Conservation (phyloP, 1,284 basidiomycete genomes). For the Kwoniella shivajii region DNA sequence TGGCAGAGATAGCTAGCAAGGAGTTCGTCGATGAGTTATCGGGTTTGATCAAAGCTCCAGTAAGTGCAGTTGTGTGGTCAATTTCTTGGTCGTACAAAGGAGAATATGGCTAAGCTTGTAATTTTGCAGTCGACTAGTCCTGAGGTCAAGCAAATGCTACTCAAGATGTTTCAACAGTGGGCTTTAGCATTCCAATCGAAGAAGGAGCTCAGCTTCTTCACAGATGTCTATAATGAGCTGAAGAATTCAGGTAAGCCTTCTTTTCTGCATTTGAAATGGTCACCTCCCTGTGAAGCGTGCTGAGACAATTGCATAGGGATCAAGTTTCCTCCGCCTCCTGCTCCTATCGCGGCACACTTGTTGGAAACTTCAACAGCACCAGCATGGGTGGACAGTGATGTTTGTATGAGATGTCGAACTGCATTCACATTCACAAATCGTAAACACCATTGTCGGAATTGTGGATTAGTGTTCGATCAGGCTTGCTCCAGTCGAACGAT, state of each 20-base stretch:
- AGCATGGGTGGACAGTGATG: constrained; percentile 94
- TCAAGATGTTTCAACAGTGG: constrained; percentile 89
- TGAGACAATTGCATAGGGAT: constrained; percentile 27
- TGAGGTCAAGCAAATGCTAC: constrained; percentile 80
- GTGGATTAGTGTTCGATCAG: constrained; percentile 95
- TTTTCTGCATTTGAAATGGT: not conserved
- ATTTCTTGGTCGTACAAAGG: too few relatives aligned
- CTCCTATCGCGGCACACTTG: constrained; percentile 39
- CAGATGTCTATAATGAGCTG: constrained; percentile 77
- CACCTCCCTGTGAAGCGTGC: not conserved
- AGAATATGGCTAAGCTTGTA: too few relatives aligned
- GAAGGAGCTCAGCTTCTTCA: constrained; percentile 70
- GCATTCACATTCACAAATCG: constrained; percentile 94
- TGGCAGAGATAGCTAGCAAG: constrained; percentile 77
- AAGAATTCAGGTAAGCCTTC: constrained; percentile 66
- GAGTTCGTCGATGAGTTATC: constrained; percentile 85
- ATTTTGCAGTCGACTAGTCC: constrained; percentile 62
- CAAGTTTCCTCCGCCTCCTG: constrained; percentile 51
- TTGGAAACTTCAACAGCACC: constrained; percentile 62
- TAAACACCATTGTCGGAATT: constrained; percentile 98
- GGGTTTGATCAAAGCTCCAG: constrained; percentile 54
- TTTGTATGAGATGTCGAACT: constrained; percentile 90
- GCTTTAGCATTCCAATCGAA: constrained; percentile 84
- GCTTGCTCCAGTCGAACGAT: constrained; percentile 84
- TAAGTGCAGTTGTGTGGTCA: constrained; percentile 19